phyloP scores from a whole-genome alignment of 768 basidiomycete species.

The Heimioporus sp. region DNA sequence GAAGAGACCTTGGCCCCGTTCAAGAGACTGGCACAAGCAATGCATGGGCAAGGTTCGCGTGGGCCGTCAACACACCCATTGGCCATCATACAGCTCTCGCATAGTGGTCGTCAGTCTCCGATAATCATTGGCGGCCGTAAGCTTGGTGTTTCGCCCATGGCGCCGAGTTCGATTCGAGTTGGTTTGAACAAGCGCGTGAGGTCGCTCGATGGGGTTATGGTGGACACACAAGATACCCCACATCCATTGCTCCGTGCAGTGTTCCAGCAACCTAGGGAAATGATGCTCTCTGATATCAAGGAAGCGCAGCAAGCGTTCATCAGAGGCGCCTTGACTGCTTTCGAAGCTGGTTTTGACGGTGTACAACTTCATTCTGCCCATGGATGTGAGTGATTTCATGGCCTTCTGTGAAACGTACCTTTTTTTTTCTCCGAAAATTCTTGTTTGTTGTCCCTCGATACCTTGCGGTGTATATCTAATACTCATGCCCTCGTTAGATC shows the following conservation, averaged over 20 bases:
- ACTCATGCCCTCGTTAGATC: slow-evolving; percentile 42
- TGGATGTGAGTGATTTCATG: slow-evolving; percentile 59
- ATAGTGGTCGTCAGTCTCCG: slow-evolving; percentile 79
- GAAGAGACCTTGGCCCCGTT: slow-evolving; percentile 50
- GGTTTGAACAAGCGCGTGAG: slow-evolving; percentile 27
- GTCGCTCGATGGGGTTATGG: slow-evolving; percentile 4
- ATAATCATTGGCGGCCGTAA: slow-evolving; percentile 68
- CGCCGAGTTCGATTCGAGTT: slow-evolving; percentile 64
- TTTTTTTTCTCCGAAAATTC: too few species aligned
- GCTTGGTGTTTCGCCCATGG: slow-evolving; percentile 59
- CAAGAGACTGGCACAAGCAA: slow-evolving; percentile 44
- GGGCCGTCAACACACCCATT: slow-evolving; percentile 28
- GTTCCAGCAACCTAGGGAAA: slow-evolving; percentile 63
- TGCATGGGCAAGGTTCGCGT: slow-evolving; percentile 38
- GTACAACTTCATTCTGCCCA: slow-evolving; percentile 83
- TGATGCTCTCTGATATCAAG: slow-evolving; percentile 61
- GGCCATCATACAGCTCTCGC: slow-evolving; percentile 81
- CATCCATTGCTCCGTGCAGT: slow-evolving; percentile 37
- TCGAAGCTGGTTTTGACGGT: slow-evolving; percentile 77
- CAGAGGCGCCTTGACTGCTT: slow-evolving; percentile 61
- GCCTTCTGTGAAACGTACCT: background rate
- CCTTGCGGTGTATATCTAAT: background rate
- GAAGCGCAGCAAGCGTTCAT: slow-evolving; percentile 62
- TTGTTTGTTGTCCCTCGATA: too few species aligned
- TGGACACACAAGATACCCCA: slow-evolving; percentile 6